Evolutionary conservation across 257 asterid genomes (phyloP).

Genomic region (Solanum gracilifrons): DNA sequence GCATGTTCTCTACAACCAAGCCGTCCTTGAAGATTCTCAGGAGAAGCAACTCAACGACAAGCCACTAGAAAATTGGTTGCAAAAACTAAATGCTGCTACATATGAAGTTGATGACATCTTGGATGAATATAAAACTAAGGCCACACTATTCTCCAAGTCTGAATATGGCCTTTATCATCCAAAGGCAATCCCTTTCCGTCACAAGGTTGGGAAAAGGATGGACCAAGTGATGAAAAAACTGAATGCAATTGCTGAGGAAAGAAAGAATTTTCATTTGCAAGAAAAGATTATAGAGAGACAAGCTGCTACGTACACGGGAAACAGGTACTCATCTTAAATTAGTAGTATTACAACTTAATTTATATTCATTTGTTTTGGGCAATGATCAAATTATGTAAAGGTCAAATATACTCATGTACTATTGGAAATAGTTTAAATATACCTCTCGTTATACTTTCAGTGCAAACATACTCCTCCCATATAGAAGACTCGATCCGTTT

Average conservation of each 20-base stretch:
- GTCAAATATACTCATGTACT: too few relatives aligned
- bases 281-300: neutral
- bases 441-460: too few relatives aligned
- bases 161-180: neutral
- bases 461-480: too few relatives aligned
- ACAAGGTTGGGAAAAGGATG: conserved; percentile 8
- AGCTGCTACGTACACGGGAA: neutral
- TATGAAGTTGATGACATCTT: neutral
- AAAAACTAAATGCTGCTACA: too few relatives aligned
- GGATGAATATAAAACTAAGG: neutral
- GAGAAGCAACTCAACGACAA: neutral
- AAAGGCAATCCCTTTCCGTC: neutral
- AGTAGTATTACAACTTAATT: neutral
- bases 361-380: too few relatives aligned
- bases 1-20: neutral
- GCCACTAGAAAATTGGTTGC: neutral
- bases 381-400: too few relatives aligned
- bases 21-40: neutral
- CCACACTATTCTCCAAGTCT: neutral
- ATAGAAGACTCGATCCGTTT: too few relatives aligned
- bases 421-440: too few relatives aligned
- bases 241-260: conserved; percentile 5
- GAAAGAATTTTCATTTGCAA: conserved; percentile 2
- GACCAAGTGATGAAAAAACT: neutral
- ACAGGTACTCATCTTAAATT: neutral